Evolutionary conservation across 2,329 filamentous ascomycete genomes (phyloP), one percentile per base, ranked within the genome.

Genomic region (Scorias spongiosa): DNA sequence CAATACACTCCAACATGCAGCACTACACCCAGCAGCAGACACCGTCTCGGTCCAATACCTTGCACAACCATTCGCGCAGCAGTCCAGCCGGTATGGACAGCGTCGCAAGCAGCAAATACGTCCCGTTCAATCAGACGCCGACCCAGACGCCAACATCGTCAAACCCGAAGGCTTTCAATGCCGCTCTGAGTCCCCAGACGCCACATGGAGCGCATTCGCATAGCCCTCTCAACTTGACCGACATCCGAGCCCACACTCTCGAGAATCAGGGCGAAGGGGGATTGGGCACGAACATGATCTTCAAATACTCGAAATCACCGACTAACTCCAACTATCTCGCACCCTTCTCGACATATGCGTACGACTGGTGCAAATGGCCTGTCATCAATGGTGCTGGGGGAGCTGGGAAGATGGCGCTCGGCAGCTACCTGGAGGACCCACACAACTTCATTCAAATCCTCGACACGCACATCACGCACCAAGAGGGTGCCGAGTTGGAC

Each of bases 361-460:
- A 93, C 56, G 91, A 98, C 66, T 98, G 91, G 91, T 98, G 91
- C 69, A 98, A 98, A 65, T 98, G 91, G 89, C 78, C 84, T 12
- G 80, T 89, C 2, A 78, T 86, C 36, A 68, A 68, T 30, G 61
- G 62, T 29, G 64, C 80, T 52, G 80, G 84, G 49, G 80, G 86
- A 48, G 86, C 85, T 2, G 91, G 91, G 34, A 96, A 96, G 65
- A 75, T 98, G 54, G 91, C 91, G 10, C 74, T 98, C 34, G 91
- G 89, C 47, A 98, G 91, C 67, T 96, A 96, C 61, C 68, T 96
- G 42, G 91, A 98, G 66, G 91, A 98, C 64, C 89, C 88, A 5
- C 91, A 98, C 67, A 98, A 98, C 62, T 98, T 93, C 70, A 96
- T 96, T 51, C 91, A 96, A 83, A 95, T 98, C 50, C 74, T 96